Conservation (phyloP, 1,139 yeast genomes). For the Arxiozyma bovina region DNA sequence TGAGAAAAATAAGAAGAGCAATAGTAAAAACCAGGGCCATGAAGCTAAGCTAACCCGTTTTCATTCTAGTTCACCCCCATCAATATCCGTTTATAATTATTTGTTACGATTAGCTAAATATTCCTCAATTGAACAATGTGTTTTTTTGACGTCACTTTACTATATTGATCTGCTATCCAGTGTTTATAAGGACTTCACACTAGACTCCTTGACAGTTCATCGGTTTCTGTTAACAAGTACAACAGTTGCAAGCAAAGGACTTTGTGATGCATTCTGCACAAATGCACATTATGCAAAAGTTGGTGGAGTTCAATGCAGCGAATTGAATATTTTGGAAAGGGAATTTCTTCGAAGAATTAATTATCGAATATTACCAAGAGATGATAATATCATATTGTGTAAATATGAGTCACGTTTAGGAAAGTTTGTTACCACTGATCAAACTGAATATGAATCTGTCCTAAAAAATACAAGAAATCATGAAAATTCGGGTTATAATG, state of each 20-base stretch:
- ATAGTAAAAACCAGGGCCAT: conserved; percentile 6
- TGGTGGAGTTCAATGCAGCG: conserved; percentile 85
- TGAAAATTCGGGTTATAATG: conserved; percentile 31
- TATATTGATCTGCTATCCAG: conserved; percentile 79
- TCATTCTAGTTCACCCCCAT: conserved; percentile 89
- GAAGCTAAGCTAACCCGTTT: conserved; percentile 56
- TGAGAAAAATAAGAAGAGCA: conserved; percentile 33
- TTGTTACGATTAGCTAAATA: conserved; percentile 70
- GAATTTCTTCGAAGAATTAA: conserved; percentile 77
- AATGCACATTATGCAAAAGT: conserved; percentile 91
- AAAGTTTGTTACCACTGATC: conserved; percentile 19
- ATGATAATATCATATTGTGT: conserved; percentile 31
- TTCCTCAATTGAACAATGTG: conserved; percentile 76
- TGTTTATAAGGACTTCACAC: conserved; percentile 69
- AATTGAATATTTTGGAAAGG: conserved; percentile 76
- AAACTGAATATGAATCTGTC: conserved; percentile 4
- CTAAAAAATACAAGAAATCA: conserved; percentile 4
- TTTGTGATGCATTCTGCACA: conserved; percentile 91
- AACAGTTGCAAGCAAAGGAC: conserved; percentile 81
- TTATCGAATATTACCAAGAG: conserved; percentile 63
- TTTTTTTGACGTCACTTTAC: conserved; percentile 70
- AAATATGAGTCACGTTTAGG: conserved; percentile 25
- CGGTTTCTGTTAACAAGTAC: conserved; percentile 85
- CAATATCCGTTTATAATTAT: conserved; percentile 72
- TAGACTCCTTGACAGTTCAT: conserved; percentile 89